A percentile compares a stretch with the other conserved stretches of the same genome.
phyloP scores from a whole-genome alignment of 1,284 basidiomycete species.

The Melampsora medusae region DNA sequence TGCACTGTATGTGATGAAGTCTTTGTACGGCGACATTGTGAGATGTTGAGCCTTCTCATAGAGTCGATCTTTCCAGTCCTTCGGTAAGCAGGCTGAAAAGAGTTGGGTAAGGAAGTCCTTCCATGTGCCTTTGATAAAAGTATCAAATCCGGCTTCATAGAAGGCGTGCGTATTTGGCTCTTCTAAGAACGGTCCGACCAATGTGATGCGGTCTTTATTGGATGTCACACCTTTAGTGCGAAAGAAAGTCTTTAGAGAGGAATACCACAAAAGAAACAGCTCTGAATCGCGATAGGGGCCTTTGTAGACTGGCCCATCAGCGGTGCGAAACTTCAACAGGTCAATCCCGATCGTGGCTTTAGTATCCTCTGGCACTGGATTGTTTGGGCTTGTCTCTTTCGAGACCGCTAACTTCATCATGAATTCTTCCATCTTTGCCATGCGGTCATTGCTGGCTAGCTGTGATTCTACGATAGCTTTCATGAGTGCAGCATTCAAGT shows the following conservation, averaged over 20 bases:
- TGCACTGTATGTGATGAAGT: background rate
- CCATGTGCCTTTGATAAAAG: background rate
- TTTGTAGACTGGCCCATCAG: background rate
- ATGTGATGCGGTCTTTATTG: background rate
- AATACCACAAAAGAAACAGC: slow-evolving; percentile 6
- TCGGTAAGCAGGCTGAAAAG: background rate
- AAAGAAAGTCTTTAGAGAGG: slow-evolving; percentile 25
- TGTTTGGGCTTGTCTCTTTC: too few relatives aligned
- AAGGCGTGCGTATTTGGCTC: slow-evolving; percentile 15
- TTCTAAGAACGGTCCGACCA: background rate
- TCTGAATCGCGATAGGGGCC: too few relatives aligned
- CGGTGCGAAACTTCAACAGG: background rate
- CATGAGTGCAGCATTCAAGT: too few relatives aligned
- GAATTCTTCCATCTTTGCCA: too few relatives aligned
- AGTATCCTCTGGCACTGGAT: too few relatives aligned
- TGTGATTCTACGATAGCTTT: too few relatives aligned
- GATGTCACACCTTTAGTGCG: background rate
- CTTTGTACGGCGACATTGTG: background rate
- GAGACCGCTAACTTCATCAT: too few relatives aligned
- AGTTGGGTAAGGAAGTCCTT: background rate
- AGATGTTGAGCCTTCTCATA: background rate
- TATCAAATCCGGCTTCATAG: background rate
- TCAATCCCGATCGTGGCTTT: background rate
- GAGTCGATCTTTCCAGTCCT: background rate
- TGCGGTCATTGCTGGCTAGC: too few relatives aligned